Evolutionary conservation across 2,329 filamentous ascomycete species (phyloP).

Genomic region (Stenocarpella maydis): DNA sequence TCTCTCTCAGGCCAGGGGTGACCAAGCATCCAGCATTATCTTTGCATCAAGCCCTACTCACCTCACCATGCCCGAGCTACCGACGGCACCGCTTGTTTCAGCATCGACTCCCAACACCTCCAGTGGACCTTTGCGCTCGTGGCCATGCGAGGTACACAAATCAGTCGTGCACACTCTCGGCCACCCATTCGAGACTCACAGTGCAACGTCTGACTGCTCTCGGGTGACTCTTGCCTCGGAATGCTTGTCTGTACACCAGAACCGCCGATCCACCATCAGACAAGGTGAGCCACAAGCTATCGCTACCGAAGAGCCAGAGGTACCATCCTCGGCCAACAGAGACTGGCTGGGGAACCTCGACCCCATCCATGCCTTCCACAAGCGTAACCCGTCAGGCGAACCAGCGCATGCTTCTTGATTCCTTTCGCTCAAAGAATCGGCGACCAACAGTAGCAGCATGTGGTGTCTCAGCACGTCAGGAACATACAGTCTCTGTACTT

Average conservation of each 20-base stretch:
- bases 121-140: not conserved
- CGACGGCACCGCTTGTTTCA: not conserved
- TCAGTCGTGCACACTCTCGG: not conserved
- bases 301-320: not conserved
- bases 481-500: not conserved
- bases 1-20: no score
- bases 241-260: not conserved
- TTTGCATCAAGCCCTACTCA: no score
- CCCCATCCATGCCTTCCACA: not conserved
- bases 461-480: not conserved
- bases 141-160: not conserved
- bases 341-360: not conserved
- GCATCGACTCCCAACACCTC: not conserved
- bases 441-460: not conserved
- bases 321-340: not conserved
- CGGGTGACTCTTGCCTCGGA: slow-evolving; percentile 8
- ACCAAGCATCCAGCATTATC: no score
- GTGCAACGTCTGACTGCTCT: slow-evolving; percentile 17
- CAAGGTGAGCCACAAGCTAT: not conserved
- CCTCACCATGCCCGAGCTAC: no score
- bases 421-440: not conserved
- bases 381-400: not conserved
- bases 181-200: not conserved
- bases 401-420: not conserved
- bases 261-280: not conserved